Base-by-base conservation (phyloP, 179 eudicot genomes). In the Corrigiola litoralis region DNA sequence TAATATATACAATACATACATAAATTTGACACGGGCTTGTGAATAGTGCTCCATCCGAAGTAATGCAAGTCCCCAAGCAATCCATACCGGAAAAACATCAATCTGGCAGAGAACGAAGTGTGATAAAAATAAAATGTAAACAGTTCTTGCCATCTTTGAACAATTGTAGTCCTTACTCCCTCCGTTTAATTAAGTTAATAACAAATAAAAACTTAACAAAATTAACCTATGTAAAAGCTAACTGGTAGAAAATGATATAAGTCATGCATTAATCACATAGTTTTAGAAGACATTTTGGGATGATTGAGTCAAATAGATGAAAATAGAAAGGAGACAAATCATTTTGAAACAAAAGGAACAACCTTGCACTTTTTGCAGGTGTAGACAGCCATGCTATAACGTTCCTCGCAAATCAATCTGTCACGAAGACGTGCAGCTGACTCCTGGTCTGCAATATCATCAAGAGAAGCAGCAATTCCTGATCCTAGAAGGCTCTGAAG, bases 301-400 rank as follows among this genome's bases (percentile, higher is more conserved):
- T 13, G n/a, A 25, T 41, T 6, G 24, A 5, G 6, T 12, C 0
- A 9, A 36, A 33, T 11, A 5, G 1, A 29, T 42, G 14, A 40
- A 40, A 38, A 61, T 16, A 17, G 29, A 41, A 31, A 51, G 34
- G 46, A 42, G 12, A 34, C 41, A n/a, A 55, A 36, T 41, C 32
- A 47, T 23, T n/a, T 47, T 54, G 45, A 29, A 44, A 36, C 36
- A 71, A 27, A 23, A 16, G 10, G 29, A 33, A 67, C 55, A 84
- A 94, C 99, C 87, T 87, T 87, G 78, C 99, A 94, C 79, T 94
- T 94, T 82, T 76, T 94, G 82, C 91, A 82, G 47, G 99, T 94
- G 77, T 94, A 94, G 33, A 94, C 99, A 57, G 99, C 97, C 99
- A 94, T 94, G 83, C 96, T 86, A 65, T 94, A 90, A 66, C 86